Base-by-base conservation (phyloP, 2,329 filamentous ascomycete genomes). In the Fusarium sp. region DNA sequence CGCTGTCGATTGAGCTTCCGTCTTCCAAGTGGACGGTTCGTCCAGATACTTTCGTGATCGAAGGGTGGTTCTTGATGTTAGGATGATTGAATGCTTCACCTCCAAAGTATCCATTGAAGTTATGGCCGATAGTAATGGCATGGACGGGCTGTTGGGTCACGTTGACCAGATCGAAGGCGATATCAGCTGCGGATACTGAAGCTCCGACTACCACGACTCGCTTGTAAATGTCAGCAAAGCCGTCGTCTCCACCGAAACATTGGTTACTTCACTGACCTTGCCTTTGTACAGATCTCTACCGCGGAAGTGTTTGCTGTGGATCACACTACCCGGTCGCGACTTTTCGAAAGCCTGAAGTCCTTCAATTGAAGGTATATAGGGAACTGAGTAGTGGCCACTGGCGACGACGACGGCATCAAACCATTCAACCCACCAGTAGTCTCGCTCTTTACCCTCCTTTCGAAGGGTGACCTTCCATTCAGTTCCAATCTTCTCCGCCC, bases 121-220 rank as follows among this genome's bases (percentile, higher is more conserved):
- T 74, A 70, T 83, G 83, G 36, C 86, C 80, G 8, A 88, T 72
- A 1, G 75, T 81, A 31, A 89, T 84, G n/a, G 85, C 82, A 65
- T 86, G 81, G 8, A 89, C 78, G 1, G 86, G 87, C 0, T 76
- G 71, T 42, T 83, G 73, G 0, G 83, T 83, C 0, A 81, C 77
- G 11, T 80, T 78, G 15, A 84, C 76, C 3, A 89, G 79, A 50
- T 87, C 84, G 59, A 85, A 83, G 2, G 86, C 82, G n/a, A 89
- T 89, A 70, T 91, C 90, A 26, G 87, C 85, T 0, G 86, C 88
- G 0, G 88, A 91, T 5, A 91, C 88, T 1, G 87, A 90, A 2
- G 87, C 88, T 7, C 89, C 89, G 3, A 91, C 87, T 0, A 89
- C 83, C 1, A 91, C 79, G 1, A 91, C 85, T 59, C 80, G 83